phyloP scores from a whole-genome alignment of 2,329 filamentous ascomycete genomes.

The Pseudogymnoascus sp. region DNA sequence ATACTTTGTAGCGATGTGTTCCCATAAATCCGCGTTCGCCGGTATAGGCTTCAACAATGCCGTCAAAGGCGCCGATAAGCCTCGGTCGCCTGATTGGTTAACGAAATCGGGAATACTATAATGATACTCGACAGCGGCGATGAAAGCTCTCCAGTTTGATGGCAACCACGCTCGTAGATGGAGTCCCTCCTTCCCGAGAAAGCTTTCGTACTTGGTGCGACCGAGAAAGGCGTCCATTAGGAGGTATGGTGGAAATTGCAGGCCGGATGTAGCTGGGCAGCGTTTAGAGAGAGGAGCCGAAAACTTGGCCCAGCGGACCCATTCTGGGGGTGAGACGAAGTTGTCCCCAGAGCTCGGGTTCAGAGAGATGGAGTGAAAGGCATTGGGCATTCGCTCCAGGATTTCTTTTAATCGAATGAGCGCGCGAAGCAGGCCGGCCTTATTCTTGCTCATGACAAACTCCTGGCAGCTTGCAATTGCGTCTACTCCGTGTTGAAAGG shows the following conservation, averaged over 20 bases:
- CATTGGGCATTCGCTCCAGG: slow-evolving; percentile 43
- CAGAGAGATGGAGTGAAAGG: slow-evolving; percentile 45
- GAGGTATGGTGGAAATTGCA: slow-evolving; percentile 44
- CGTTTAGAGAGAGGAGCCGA: slow-evolving; percentile 41
- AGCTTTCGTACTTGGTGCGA: slow-evolving; percentile 41
- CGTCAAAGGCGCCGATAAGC: slow-evolving; percentile 44
- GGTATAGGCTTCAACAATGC: slow-evolving; percentile 46
- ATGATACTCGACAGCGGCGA: slow-evolving; percentile 45
- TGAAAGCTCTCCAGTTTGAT: slow-evolving; percentile 45
- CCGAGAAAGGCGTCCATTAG: slow-evolving; percentile 48
- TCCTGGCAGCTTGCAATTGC: slow-evolving; percentile 46
- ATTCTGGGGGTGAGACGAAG: slow-evolving; percentile 39
- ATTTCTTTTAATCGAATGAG: slow-evolving; percentile 45
- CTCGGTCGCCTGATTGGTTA: slow-evolving; percentile 39
- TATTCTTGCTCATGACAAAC: slow-evolving; percentile 42
- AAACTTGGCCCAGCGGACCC: slow-evolving; percentile 44
- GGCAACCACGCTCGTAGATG: slow-evolving; percentile 46
- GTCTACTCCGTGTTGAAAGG: slow-evolving; percentile 42
- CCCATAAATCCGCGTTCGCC: slow-evolving; percentile 49
- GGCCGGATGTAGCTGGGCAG: slow-evolving; percentile 41
- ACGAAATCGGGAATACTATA: slow-evolving; percentile 46
- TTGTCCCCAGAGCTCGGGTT: slow-evolving; percentile 44
- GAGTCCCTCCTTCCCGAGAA: slow-evolving; percentile 42
- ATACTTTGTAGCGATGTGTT: slow-evolving; percentile 48
- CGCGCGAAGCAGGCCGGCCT: slow-evolving; percentile 41